Percentiles rank a stretch among this genome's conserved stretches.
Evolutionary conservation across 2,329 filamentous ascomycete genomes (phyloP).

Genomic region (Aureobasidium vineae): DNA sequence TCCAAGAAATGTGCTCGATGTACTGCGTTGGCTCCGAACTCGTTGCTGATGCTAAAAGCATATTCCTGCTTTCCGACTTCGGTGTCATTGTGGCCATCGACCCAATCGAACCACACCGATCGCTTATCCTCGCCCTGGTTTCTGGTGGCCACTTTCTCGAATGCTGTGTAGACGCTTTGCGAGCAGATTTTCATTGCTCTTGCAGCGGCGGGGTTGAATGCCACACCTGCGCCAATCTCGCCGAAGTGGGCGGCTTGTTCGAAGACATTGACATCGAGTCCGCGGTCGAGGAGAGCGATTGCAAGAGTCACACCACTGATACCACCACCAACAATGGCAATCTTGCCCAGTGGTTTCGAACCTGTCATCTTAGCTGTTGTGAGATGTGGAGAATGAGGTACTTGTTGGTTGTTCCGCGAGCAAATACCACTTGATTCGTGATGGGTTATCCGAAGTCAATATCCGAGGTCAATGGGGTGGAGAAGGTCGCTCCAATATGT

Average conservation of each 20-base stretch:
- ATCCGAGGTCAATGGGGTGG: constrained; percentile 6
- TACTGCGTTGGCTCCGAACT: constrained; percentile 34
- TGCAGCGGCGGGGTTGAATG: constrained; percentile 55
- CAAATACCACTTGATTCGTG: not conserved
- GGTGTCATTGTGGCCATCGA: constrained; percentile 37
- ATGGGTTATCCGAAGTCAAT: constrained; percentile 10
- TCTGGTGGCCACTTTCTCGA: constrained; percentile 44
- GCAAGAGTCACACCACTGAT: constrained; percentile 58
- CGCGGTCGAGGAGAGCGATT: constrained; percentile 49
- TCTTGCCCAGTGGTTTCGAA: constrained; percentile 40
- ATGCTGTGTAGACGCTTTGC: constrained; percentile 46
- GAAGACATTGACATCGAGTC: constrained; percentile 53
- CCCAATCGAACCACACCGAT: constrained; percentile 46
- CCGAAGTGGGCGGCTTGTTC: constrained; percentile 56
- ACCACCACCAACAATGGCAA: constrained; percentile 61
- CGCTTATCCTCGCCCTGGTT: constrained; percentile 42
- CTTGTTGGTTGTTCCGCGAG: not conserved
- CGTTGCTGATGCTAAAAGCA: constrained; percentile 34
- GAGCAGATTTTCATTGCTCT: constrained; percentile 56
- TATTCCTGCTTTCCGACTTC: constrained; percentile 32
- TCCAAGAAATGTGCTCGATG: constrained; percentile 46
- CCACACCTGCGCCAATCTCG: constrained; percentile 60
- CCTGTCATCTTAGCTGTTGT: constrained; percentile 1
- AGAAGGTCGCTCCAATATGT: not conserved
- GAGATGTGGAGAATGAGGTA: not conserved